Evolutionary conservation across 2,329 filamentous ascomycete genomes (phyloP).

Genomic region (Alternaria alternata): DNA sequence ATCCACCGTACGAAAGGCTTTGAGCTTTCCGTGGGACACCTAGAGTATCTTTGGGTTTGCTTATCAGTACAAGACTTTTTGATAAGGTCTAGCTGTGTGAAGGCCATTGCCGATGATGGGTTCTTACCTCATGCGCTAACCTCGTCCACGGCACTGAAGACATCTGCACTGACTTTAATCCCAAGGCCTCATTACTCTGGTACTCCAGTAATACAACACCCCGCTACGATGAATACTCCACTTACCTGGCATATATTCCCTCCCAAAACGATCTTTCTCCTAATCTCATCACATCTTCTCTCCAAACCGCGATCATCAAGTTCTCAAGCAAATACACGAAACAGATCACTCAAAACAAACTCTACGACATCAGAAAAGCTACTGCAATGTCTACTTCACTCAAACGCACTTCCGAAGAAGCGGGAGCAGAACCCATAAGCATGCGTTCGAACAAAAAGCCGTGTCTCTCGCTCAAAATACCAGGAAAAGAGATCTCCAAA

Average conservation of each 20-base stretch:
- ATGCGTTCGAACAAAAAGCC: neutral
- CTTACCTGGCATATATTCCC: neutral
- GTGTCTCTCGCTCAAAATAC: slow-evolving; percentile 26
- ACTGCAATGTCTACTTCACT: neutral
- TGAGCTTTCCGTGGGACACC: neutral
- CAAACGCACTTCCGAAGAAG: slow-evolving; percentile 6
- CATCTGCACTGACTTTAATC: neutral
- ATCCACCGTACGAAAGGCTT: neutral
- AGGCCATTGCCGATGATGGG: neutral
- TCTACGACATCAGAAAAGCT: neutral
- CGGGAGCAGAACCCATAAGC: too few relatives aligned
- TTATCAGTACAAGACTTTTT: neutral
- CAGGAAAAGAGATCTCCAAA: slow-evolving; percentile 6
- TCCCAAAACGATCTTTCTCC: neutral
- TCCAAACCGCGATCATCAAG: neutral
- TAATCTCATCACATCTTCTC: neutral
- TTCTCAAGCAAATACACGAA: neutral
- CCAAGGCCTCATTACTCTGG: neutral
- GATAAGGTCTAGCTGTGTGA: neutral
- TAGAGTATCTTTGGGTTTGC: neutral
- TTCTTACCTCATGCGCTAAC: neutral
- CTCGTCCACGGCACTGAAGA: neutral
- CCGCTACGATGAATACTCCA: neutral
- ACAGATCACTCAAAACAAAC: neutral
- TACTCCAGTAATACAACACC: neutral